These are phyloP conservation scores for Diaporthe ampelina DNA, from an alignment of 2,329 filamentous ascomycete genomes.

Conservation along the genomic window DNA sequence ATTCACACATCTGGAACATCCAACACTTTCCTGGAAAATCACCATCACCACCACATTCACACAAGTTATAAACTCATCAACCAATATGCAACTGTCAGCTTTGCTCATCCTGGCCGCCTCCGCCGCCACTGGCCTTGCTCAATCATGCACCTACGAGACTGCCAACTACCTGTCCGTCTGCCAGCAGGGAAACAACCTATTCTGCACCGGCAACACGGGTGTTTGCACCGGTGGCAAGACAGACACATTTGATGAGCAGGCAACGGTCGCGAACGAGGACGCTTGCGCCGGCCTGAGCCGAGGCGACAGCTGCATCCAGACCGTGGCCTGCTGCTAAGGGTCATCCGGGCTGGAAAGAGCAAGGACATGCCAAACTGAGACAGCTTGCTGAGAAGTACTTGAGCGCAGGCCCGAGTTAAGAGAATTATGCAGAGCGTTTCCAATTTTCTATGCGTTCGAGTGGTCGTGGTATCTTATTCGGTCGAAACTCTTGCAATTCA, in stretches of 20 bases:
- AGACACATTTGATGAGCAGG: conserved; percentile 17
- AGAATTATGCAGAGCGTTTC: background rate
- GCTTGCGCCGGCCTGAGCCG: conserved; percentile 4
- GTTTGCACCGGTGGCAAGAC: conserved; percentile 13
- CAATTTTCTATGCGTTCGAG: background rate
- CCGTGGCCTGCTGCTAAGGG: conserved; percentile 24
- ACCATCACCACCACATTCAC: background rate
- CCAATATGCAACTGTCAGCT: conserved; percentile 4
- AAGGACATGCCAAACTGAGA: background rate
- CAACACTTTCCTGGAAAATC: background rate
- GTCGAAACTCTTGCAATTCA: too few species aligned
- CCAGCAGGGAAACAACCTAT: conserved; percentile 22
- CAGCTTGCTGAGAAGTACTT: too few species aligned
- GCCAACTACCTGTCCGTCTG: conserved; percentile 34
- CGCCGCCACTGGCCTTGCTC: conserved; percentile 6
- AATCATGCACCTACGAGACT: conserved; percentile 17
- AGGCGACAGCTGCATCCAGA: conserved; percentile 13
- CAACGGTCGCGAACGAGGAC: conserved; percentile 17
- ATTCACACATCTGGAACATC: background rate
- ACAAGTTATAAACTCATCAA: background rate
- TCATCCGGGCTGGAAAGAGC: background rate
- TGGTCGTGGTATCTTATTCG: too few species aligned
- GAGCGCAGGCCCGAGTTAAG: background rate
- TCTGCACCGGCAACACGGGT: conserved; percentile 22
- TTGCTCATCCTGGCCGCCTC: conserved; percentile 14